phyloP scores from a whole-genome alignment of 2,329 filamentous ascomycete genomes.

The Aspergillus ruber region DNA sequence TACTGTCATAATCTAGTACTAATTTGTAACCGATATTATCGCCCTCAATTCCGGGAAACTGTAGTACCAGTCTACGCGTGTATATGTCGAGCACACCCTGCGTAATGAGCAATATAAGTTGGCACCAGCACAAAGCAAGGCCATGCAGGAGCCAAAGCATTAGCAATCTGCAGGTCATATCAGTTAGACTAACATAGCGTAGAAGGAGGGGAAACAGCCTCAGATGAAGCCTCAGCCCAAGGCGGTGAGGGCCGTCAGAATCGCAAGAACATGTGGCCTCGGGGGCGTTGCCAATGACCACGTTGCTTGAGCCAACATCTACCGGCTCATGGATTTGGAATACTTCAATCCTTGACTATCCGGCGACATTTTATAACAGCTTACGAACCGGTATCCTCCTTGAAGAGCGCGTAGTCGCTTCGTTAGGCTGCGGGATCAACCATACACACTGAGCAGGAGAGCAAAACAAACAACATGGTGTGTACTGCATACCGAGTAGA shows the following conservation, averaged over 20 bases:
- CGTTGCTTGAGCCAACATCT: background rate
- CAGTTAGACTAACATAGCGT: too few relatives aligned
- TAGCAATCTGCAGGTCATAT: too few relatives aligned
- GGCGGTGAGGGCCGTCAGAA: slow-evolving; percentile 32
- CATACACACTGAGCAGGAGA: background rate
- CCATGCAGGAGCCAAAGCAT: too few relatives aligned
- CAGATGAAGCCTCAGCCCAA: slow-evolving; percentile 6
- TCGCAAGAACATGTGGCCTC: slow-evolving; percentile 30
- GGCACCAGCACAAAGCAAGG: too few relatives aligned
- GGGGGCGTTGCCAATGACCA: slow-evolving; percentile 2
- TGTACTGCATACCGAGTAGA: background rate
- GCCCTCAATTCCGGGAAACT: too few relatives aligned
- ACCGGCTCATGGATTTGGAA: background rate
- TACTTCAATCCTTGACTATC: background rate
- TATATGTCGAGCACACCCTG: too few relatives aligned
- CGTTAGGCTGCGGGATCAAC: background rate
- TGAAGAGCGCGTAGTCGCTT: background rate
- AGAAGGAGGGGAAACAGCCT: too few relatives aligned
- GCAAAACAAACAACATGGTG: slow-evolving; percentile 7
- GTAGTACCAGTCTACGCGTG: too few relatives aligned
- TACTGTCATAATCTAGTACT: too few relatives aligned
- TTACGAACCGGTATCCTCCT: background rate
- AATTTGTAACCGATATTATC: too few relatives aligned
- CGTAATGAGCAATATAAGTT: too few relatives aligned
- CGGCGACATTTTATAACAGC: background rate